A percentile compares a stretch with the other conserved stretches of the same genome.
Evolutionary conservation across 768 basidiomycete genomes (phyloP).

Genomic region (Amanita brunnescens): DNA sequence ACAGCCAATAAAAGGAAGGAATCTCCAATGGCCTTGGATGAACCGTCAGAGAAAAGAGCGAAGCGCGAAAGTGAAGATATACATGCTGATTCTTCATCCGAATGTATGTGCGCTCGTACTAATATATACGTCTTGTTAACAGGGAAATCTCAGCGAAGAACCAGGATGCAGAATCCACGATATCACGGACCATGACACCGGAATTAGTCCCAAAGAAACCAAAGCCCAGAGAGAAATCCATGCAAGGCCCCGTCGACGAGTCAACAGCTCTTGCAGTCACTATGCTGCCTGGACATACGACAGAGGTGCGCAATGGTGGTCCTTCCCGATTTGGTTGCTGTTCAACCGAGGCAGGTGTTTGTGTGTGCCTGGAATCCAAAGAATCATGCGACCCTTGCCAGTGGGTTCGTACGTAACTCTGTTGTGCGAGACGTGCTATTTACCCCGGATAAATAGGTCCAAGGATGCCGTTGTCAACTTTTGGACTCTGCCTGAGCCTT

Average conservation of each 20-base stretch:
- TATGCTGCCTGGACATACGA: conserved; percentile 48
- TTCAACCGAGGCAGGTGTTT: conserved; percentile 47
- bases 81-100: conserved; percentile 31
- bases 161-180: conserved; percentile 6
- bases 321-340: background rate
- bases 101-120: conserved; percentile 17
- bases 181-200: conserved; percentile 14
- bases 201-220: conserved; percentile 17
- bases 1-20: conserved; percentile 43
- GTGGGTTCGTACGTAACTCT: conserved; percentile 46
- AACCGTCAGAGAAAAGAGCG: conserved; percentile 55
- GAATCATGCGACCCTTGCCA: conserved; percentile 49
- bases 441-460: conserved; percentile 36
- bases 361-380: conserved; percentile 74
- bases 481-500: conserved; percentile 53
- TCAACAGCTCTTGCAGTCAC: conserved; percentile 34
- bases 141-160: conserved; percentile 6
- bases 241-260: conserved; percentile 34
- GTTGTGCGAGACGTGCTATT: conserved; percentile 7
- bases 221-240: conserved; percentile 19
- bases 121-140: background rate
- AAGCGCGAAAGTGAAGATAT: conserved; percentile 43
- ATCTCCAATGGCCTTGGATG: conserved; percentile 36
- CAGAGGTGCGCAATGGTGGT: conserved; percentile 36
- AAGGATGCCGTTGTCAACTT: conserved; percentile 69